Base-by-base conservation (phyloP, 768 basidiomycete species). In the Boletus patriciae region DNA sequence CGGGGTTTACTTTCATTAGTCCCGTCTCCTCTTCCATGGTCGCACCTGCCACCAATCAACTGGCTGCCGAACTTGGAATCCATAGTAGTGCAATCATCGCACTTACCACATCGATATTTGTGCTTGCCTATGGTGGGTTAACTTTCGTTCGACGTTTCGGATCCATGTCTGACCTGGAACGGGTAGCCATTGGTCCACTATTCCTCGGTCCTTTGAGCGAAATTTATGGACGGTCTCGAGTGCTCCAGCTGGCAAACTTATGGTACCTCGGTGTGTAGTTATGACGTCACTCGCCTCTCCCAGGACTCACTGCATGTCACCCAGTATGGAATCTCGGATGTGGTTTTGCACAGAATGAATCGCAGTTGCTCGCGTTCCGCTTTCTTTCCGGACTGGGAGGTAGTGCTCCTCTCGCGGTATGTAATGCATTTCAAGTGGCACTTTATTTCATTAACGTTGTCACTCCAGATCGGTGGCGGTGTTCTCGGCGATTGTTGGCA, bases 11-110 rank as follows among this genome's bases (percentile, higher is more conserved):
- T 0, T 86, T 88, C 65, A 86, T 88, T 36, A 77, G 76, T 8
- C 86, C 88, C 0, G 75, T 90, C 0, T 83, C 88, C 0, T 92
- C 90, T 5, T 82, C 87, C 5, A 89, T 89, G 83, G 74, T 90
- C 2, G 85, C 90, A 0, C 88, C 88, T 0, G 88, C 88, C 0
- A 73, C 77, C 0, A 57, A 60, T 4, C 77, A 83, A 50, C 62
- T 92, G 0, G 84, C 76, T 3, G 55, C 66, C 3, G 69, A 82
- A 19, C 85, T 91, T 58, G 76, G 80, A 1, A 78, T 90, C 27
- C 83, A 78, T 10, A 83, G 66, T 63, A 57, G 62, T 2, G 78
- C 75, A 1, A 51, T 83, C 4, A 71, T 82, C 19, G 82, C 81
- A 2, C 79, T 92, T 71, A 80, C 78, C 27, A 83, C 81, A 0